phyloP scores from a whole-genome alignment of 2,329 filamentous ascomycete species.

The Aspergillus unguis region DNA sequence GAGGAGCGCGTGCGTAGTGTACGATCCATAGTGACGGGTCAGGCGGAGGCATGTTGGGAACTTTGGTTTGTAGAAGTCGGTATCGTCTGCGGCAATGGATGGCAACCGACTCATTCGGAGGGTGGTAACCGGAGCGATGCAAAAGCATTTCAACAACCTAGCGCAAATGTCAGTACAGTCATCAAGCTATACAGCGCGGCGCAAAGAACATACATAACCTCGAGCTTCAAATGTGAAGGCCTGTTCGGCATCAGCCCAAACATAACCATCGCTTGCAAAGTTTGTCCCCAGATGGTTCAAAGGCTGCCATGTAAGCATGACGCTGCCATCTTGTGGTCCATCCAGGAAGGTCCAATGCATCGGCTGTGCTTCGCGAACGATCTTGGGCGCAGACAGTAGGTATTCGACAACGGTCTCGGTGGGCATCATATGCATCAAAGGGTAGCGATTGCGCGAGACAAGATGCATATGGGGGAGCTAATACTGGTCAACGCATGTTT shows the following conservation, averaged over 20 bases:
- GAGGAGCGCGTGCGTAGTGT: conserved; percentile 78
- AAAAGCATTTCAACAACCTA: conserved; percentile 86
- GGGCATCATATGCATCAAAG: conserved; percentile 66
- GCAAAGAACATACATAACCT: conserved; percentile 56
- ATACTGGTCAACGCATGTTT: conserved; percentile 11
- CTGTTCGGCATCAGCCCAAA: conserved; percentile 82
- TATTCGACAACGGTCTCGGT: conserved; percentile 77
- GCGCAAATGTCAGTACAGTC: conserved; percentile 3
- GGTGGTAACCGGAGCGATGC: conserved; percentile 75
- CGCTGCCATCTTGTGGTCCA: conserved; percentile 73
- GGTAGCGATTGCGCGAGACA: conserved; percentile 78
- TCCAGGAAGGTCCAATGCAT: conserved; percentile 94
- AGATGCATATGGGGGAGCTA: conserved; percentile 88
- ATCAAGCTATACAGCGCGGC: neutral
- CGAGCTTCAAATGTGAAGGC: conserved; percentile 70
- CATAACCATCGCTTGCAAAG: conserved; percentile 86
- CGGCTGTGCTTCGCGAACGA: conserved; percentile 77
- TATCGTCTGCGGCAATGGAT: conserved; percentile 80
- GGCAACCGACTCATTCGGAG: conserved; percentile 67
- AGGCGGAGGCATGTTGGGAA: conserved; percentile 64
- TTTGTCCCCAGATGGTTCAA: conserved; percentile 65
- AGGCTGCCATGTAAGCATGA: conserved; percentile 87
- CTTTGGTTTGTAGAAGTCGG: conserved; percentile 70
- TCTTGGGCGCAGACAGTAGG: conserved; percentile 77
- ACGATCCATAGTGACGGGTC: conserved; percentile 87